Base-by-base conservation (phyloP, 2,329 filamentous ascomycete genomes). In the Venturia effusa region DNA sequence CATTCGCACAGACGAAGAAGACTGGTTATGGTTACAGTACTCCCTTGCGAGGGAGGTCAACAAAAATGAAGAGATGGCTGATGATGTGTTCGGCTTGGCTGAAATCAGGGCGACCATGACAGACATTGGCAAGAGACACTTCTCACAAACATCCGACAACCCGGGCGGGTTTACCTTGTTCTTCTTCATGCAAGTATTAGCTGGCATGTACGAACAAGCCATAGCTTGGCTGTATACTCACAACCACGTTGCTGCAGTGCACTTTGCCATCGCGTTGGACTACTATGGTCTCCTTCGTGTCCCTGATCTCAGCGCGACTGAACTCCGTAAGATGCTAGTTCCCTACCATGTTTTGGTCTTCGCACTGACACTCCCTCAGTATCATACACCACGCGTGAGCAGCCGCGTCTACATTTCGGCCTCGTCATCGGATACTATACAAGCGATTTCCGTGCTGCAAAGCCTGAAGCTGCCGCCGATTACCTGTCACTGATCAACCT, bases 381-480 rank as follows among this genome's bases (percentile, higher is more conserved):
- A 61, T 62, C 67, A 82, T 84, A 85, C 74, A 90, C 85, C 69
- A 88, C 83, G 70, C 84, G 86, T 68, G 83, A 84, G 67, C 81
- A 85, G 67, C 83, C 92, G 5, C 92, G 97, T 74, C 88, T 99
- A 76, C 96, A 94, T 79, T 97, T 97, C 76, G 92, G 90, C 55
- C 88, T 89, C 65, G 90, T 97, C 80, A 81, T 97, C 66, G 95
- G 93, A 48, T 91, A 94, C 74, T 99, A 99, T 79, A 99, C 95
- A 4, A 85, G 89, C 63, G 92, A 97, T 75, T 99, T 99, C 84
- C 88, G 94, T 62, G 90, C 91, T 37, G 92, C 92, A 24, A 88
- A 95, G 71, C 89, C 92, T 7, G 89, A 89, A 65, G 90, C 91
- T 40, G 94, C 95, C 2, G 90, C 96, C 22, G 94, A 99, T 74